A percentile compares a stretch with the other conserved stretches of the same genome.
phyloP scores from a whole-genome alignment of 106 monocot species.

The Apostasia ramifera region DNA sequence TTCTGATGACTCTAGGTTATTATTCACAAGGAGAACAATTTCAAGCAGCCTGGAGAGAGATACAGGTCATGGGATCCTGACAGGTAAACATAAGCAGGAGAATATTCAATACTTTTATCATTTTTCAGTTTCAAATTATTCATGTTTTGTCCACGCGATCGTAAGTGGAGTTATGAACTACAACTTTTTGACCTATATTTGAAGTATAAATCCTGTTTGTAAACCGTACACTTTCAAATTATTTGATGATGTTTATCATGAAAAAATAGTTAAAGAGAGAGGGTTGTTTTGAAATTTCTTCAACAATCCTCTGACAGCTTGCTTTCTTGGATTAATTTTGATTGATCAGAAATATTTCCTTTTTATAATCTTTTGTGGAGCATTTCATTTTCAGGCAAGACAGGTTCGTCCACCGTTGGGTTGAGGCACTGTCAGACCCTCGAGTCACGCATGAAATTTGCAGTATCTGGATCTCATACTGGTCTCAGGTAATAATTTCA shows the following conservation, averaged over 20 bases:
- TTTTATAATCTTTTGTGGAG: background rate
- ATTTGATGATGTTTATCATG: no score
- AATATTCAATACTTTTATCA: no score
- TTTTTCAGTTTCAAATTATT: no score
- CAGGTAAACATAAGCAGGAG: conserved; percentile 27
- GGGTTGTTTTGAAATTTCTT: no score
- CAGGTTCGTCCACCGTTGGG: conserved; percentile 49
- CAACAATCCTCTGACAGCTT: no score
- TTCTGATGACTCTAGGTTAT: conserved; percentile 26
- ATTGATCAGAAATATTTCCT: no score
- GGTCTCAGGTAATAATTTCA: conserved; percentile 30
- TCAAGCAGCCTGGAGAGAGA: conserved; percentile 98
- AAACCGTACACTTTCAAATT: no score
- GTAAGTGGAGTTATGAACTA: no score
- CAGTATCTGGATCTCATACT: conserved; percentile 70
- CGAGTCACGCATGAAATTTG: conserved; percentile 55
- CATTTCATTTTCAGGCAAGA: conserved; percentile 38
- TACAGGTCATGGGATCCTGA: conserved; percentile 78
- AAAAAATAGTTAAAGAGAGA: no score
- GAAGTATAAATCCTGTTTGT: no score
- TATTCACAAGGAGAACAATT: conserved; percentile 91
- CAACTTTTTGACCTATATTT: no score
- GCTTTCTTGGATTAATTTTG: background rate
- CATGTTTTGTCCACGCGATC: no score
- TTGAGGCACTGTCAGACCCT: conserved; percentile 50